Evolutionary conservation across 2,329 filamentous ascomycete genomes (phyloP).

Genomic region (Ceratocystis destructans): DNA sequence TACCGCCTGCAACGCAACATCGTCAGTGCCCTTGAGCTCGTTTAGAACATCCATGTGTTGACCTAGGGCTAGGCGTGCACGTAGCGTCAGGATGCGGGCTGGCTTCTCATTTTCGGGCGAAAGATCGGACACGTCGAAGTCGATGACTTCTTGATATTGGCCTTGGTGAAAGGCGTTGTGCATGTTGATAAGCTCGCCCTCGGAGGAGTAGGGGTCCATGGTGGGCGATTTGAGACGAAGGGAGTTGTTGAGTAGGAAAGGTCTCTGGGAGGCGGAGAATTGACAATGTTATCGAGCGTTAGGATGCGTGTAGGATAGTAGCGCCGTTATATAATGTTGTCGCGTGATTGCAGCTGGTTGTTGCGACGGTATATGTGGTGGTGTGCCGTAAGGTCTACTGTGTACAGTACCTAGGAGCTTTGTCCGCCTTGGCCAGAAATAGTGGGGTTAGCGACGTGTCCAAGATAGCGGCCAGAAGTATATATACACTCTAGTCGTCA

Average conservation of each 20-base stretch:
- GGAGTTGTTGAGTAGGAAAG: constrained; percentile 19
- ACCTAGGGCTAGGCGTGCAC: constrained; percentile 70
- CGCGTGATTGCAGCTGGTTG: background rate
- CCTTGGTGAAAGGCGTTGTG: constrained; percentile 62
- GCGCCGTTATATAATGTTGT: background rate
- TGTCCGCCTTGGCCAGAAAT: constrained; percentile 8
- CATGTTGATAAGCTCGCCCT: constrained; percentile 59
- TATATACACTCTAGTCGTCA: background rate
- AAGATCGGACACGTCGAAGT: constrained; percentile 70
- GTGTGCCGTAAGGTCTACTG: background rate
- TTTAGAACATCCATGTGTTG: constrained; percentile 60
- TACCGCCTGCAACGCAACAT: constrained; percentile 61
- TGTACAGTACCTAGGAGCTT: background rate
- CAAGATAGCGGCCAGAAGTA: constrained; percentile 11
- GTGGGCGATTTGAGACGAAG: constrained; percentile 23
- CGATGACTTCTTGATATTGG: constrained; percentile 74
- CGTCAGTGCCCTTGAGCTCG: constrained; percentile 46
- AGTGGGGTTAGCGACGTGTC: constrained; percentile 18
- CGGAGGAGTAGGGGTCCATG: constrained; percentile 58
- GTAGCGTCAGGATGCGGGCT: constrained; percentile 63
- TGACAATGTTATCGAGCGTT: background rate
- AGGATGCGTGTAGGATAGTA: background rate
- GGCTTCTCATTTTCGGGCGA: constrained; percentile 64
- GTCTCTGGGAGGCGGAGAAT: background rate
- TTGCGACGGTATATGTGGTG: background rate